Conservation (phyloP, 2,329 filamentous ascomycete genomes). For the Diplodia corticola region DNA sequence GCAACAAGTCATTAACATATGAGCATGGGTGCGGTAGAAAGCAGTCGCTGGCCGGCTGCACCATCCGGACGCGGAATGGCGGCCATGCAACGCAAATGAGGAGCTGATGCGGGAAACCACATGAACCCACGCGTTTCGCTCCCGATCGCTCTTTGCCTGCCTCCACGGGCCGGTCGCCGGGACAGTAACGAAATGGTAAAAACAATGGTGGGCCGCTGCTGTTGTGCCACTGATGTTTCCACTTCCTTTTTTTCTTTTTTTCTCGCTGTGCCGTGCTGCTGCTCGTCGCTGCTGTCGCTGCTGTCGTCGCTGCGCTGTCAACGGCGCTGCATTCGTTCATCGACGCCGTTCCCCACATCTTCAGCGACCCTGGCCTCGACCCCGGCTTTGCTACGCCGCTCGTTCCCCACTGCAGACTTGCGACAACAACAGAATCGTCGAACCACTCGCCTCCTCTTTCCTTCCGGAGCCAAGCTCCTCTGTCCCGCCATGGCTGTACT, state of each 20-base stretch:
- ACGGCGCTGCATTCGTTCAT: neutral
- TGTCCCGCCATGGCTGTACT: neutral
- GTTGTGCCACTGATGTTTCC: neutral
- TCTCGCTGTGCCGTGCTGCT: too few relatives aligned
- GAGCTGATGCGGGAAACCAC: neutral
- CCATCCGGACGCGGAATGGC: neutral
- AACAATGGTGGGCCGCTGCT: neutral
- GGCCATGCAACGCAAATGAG: slow-evolving; percentile 1
- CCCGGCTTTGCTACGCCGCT: neutral
- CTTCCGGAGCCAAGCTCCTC: neutral
- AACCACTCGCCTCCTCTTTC: neutral
- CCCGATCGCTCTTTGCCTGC: neutral
- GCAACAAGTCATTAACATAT: slow-evolving; percentile 3
- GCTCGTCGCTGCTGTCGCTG: too few relatives aligned
- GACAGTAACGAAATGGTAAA: neutral
- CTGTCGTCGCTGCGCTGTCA: neutral
- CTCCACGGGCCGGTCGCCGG: neutral
- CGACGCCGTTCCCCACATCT: neutral
- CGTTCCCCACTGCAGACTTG: neutral
- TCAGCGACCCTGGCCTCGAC: neutral
- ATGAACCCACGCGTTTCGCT: neutral
- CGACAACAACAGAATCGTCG: neutral
- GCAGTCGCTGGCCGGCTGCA: neutral
- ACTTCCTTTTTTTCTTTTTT: neutral
- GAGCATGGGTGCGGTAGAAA: neutral